Evolutionary conservation across 768 basidiomycete species (phyloP).

Genomic region (Trametes villosa): DNA sequence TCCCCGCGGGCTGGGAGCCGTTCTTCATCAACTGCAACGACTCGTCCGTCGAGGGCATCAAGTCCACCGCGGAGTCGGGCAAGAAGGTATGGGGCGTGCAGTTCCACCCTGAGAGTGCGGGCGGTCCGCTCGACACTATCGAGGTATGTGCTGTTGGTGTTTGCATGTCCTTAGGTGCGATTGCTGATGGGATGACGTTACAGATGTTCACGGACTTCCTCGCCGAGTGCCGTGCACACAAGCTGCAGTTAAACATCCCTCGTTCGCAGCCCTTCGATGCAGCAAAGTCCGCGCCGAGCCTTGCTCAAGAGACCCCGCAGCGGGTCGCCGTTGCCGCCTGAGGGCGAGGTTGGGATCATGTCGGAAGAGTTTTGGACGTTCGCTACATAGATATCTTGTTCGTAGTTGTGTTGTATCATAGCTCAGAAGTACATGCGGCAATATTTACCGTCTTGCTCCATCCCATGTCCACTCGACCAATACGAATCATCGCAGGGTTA

Average conservation of each 20-base stretch:
- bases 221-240: conserved; percentile 71
- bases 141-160: conserved; percentile 58
- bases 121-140: conserved; percentile 98
- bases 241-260: conserved; percentile 37
- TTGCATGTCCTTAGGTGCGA: background rate
- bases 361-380: background rate
- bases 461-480: no score
- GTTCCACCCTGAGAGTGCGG: conserved; percentile 98
- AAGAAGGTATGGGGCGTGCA: conserved; percentile 97
- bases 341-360: background rate
- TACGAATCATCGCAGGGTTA: no score
- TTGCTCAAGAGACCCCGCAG: conserved; percentile 17
- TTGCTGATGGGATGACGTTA: background rate
- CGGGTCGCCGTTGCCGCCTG: conserved; percentile 35
- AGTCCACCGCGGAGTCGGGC: conserved; percentile 87
- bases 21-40: conserved; percentile 99
- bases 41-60: conserved; percentile 98
- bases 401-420: no score
- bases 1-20: conserved; percentile 97
- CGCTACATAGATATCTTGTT: background rate
- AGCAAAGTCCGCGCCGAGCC: conserved; percentile 24
- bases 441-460: no score
- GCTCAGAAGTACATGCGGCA: no score
- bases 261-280: conserved; percentile 27
- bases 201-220: conserved; percentile 97